phyloP scores from a whole-genome alignment of 2,329 filamentous ascomycete species.

The Fusarium sp. region DNA sequence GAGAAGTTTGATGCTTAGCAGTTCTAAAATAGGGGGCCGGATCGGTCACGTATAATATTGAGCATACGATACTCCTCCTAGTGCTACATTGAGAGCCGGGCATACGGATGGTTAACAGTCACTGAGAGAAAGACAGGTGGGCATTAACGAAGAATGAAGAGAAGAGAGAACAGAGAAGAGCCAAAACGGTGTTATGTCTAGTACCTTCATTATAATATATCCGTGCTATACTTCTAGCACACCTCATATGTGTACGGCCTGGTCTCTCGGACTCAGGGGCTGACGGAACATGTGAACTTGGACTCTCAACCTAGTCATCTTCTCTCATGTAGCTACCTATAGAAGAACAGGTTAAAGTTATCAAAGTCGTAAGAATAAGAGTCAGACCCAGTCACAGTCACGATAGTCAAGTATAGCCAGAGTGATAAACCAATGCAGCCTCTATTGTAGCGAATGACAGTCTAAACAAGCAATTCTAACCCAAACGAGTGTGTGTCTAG shows the following conservation, averaged over 20 bases:
- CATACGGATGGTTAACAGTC: not conserved
- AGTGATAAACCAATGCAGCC: conserved; percentile 25
- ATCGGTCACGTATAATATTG: not conserved
- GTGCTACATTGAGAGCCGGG: not conserved
- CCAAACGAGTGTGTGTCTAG: conserved; percentile 30
- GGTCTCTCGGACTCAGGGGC: not conserved
- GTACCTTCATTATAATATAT: fast-evolving
- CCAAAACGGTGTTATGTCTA: too few relatives aligned
- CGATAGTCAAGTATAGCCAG: not conserved
- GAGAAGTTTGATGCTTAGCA: fast-evolving
- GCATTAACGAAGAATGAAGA: not conserved
- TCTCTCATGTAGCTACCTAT: not conserved
- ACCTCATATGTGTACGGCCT: not conserved
- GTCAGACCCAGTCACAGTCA: not conserved
- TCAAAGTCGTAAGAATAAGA: not conserved
- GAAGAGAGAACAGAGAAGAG: not conserved
- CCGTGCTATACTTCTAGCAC: not conserved
- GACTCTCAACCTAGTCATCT: not conserved
- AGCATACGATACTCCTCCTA: not conserved
- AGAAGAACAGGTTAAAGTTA: not conserved
- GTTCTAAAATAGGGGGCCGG: fast-evolving
- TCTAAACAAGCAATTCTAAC: conserved; percentile 21
- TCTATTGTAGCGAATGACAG: conserved; percentile 33
- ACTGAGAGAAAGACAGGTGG: not conserved
- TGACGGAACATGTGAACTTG: not conserved